phyloP scores from a whole-genome alignment of 768 basidiomycete genomes.

The Serendipita sp. region DNA sequence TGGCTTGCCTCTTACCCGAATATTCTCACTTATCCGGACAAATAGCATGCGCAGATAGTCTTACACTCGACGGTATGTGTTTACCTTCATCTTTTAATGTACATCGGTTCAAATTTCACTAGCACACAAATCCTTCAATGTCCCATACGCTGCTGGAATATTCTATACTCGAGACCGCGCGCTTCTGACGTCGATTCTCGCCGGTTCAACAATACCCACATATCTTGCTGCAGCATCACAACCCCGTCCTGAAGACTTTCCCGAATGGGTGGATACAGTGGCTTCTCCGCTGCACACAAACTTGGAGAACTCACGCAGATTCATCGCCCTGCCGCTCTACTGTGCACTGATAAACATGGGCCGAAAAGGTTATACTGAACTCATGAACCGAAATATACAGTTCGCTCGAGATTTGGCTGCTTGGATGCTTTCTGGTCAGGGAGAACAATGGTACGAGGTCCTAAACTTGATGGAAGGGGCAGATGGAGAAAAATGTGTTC shows the following conservation, averaged over 20 bases:
- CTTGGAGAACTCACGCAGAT: slow-evolving; percentile 28
- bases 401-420: slow-evolving; percentile 21
- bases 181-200: slow-evolving; percentile 20
- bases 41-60: slow-evolving; percentile 24
- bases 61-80: slow-evolving; percentile 24
- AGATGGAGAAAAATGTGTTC: slow-evolving; percentile 12
- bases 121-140: slow-evolving; percentile 27
- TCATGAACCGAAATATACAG: slow-evolving; percentile 22
- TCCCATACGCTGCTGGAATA: slow-evolving; percentile 25
- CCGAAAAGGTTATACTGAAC: slow-evolving; percentile 22
- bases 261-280: slow-evolving; percentile 13
- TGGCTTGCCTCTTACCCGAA: slow-evolving; percentile 23
- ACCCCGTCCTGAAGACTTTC: not conserved
- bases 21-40: slow-evolving; percentile 17
- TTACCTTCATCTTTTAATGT: not conserved
- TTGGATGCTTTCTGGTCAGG: slow-evolving; percentile 15
- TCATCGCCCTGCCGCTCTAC: slow-evolving; percentile 26
- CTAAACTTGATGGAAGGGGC: slow-evolving; percentile 14
- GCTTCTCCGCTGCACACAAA: slow-evolving; percentile 23
- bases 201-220: slow-evolving; percentile 22
- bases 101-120: not conserved
- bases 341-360: slow-evolving; percentile 24
- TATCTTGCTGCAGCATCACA: slow-evolving; percentile 19
- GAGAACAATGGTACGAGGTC: slow-evolving; percentile 14
- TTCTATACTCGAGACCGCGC: slow-evolving; percentile 22